Percentiles rank a stretch among this genome's conserved stretches.
These are phyloP conservation scores for Allomyces javanicus DNA, from an alignment of 192 early-diverging fungal species.

Conservation along the genomic window DNA sequence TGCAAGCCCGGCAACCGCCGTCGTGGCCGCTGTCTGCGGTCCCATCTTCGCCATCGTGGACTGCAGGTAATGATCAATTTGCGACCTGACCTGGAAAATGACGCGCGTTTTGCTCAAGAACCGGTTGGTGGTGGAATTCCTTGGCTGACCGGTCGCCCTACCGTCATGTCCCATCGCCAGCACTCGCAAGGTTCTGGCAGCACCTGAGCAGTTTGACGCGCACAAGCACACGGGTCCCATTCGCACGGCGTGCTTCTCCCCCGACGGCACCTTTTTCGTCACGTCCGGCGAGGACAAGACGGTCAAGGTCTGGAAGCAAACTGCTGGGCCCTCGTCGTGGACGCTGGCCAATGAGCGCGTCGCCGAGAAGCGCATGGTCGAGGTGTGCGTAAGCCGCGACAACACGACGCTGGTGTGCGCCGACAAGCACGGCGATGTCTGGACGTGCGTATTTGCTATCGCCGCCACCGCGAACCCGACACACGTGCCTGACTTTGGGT, in stretches of 20 bases:
- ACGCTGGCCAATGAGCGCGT: background rate
- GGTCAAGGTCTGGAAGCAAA: background rate
- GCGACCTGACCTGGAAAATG: no score
- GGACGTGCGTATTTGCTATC: background rate
- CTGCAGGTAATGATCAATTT: no score
- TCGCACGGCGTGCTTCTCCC: background rate
- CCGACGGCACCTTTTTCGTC: background rate
- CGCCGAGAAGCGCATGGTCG: background rate
- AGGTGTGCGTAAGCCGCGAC: background rate
- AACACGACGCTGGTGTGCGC: background rate
- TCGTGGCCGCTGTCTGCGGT: no score
- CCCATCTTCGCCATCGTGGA: no score
- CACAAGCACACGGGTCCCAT: background rate
- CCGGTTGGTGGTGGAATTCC: no score
- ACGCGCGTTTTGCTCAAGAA: no score
- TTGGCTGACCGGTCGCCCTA: no score
- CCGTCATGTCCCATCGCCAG: no score
- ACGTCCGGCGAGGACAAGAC: background rate
- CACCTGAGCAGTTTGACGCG: background rate
- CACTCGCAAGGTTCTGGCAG: no score
- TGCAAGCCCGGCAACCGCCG: no score
- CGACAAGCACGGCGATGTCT: background rate
- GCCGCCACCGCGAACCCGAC: background rate
- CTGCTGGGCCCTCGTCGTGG: background rate
- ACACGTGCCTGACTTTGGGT: no score